A percentile compares a stretch with the other conserved stretches of the same genome.
Conservation (phyloP, 345 rosid genomes). For the Abelmoschus esculentus region DNA sequence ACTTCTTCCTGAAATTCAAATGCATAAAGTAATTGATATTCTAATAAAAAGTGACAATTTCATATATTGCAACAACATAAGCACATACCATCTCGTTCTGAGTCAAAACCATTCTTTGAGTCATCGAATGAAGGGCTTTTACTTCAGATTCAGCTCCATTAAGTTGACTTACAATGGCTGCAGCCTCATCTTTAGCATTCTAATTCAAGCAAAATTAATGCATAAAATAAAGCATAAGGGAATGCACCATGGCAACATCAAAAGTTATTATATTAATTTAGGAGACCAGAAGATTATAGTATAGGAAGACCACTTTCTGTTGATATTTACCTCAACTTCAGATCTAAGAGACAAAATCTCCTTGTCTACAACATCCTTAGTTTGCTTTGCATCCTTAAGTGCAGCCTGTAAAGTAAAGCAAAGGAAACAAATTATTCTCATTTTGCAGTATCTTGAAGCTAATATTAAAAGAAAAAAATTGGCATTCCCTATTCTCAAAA, state of each 20-base stretch:
- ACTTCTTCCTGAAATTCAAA: slow-evolving; percentile 86
- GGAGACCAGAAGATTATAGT: not conserved
- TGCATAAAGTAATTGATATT: slow-evolving; percentile 9
- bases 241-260: not conserved
- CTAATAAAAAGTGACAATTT: not conserved
- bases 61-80: slow-evolving; percentile 10
- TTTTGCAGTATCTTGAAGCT: slow-evolving; percentile 4
- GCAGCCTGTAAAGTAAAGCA: slow-evolving; percentile 52
- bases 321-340: slow-evolving; percentile 60
- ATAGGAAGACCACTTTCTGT: not conserved
- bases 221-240: slow-evolving; percentile 3
- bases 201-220: slow-evolving; percentile 24
- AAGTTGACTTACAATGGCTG: slow-evolving; percentile 45
- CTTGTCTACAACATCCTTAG: slow-evolving; percentile 48
- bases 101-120: slow-evolving; percentile 96
- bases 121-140: slow-evolving; percentile 70
- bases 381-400: slow-evolving; percentile 73
- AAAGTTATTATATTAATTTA: not conserved
- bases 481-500: not conserved
- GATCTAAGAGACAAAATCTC: slow-evolving; percentile 58
- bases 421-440: not conserved
- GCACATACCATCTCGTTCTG: slow-evolving; percentile 90
- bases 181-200: slow-evolving; percentile 63
- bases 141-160: slow-evolving; percentile 81
- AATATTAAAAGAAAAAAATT: not conserved